phyloP scores from a whole-genome alignment of 176 grass and related monocot species.

The Pontederia crassipes region DNA sequence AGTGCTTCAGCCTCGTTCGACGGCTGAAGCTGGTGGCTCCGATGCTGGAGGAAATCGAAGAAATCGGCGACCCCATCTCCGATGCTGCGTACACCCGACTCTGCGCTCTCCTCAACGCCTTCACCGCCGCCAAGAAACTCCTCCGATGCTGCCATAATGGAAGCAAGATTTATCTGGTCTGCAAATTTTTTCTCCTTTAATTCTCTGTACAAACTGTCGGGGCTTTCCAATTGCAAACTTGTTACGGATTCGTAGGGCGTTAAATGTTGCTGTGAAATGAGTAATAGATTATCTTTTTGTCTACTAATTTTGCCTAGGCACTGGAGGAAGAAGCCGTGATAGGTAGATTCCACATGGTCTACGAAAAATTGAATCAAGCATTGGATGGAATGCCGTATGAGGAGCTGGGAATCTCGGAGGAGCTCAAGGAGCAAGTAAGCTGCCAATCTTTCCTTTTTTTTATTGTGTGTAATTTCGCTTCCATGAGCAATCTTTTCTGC shows the following conservation, averaged over 20 bases:
- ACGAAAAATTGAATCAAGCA: conserved; percentile 47
- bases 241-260: too few species aligned
- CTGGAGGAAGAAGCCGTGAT: conserved; percentile 41
- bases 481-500: too few species aligned
- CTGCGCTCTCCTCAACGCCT: conserved; percentile 23
- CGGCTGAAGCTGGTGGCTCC: conserved; percentile 53
- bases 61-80: conserved; percentile 27
- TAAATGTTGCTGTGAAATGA: not conserved
- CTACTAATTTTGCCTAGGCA: conserved; percentile 15
- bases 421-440: conserved; percentile 64
- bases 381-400: conserved; percentile 52
- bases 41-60: conserved; percentile 46
- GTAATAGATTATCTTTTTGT: not conserved
- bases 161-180: conserved; percentile 64
- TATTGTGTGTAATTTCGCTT: not conserved
- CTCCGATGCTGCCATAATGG: conserved; percentile 56
- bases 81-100: conserved; percentile 35
- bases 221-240: not conserved
- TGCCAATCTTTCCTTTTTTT: not conserved
- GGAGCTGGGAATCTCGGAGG: conserved; percentile 42
- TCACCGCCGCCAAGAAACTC: conserved; percentile 49
- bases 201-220: not conserved
- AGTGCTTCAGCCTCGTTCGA: conserved; percentile 47
- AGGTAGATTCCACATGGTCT: conserved; percentile 37
- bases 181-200: not conserved